phyloP scores from a whole-genome alignment of 352 stramenopile species.

The Globisporangium canariense region DNA sequence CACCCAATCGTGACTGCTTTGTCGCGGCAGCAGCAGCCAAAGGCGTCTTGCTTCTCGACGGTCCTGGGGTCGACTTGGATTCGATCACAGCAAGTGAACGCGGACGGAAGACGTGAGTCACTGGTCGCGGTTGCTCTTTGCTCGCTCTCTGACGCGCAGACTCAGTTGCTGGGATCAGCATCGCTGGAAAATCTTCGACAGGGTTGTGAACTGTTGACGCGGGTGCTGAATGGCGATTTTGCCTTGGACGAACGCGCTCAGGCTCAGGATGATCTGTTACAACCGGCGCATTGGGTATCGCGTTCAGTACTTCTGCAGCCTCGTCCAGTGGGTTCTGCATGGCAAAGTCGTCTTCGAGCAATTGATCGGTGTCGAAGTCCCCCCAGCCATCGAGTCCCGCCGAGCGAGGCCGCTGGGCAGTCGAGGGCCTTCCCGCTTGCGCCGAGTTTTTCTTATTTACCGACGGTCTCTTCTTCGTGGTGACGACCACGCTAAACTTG shows the following conservation, averaged over 20 bases:
- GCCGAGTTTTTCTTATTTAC: background rate
- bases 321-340: conserved; percentile 10
- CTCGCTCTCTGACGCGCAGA: conserved; percentile 2
- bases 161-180: background rate
- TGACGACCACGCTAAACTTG: background rate
- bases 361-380: conserved; percentile 50
- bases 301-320: conserved; percentile 8
- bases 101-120: conserved; percentile 28
- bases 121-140: conserved; percentile 12
- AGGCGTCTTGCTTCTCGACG: background rate
- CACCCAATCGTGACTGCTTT: background rate
- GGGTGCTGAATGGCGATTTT: conserved; percentile 8
- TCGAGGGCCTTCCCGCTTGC: background rate
- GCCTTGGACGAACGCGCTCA: background rate
- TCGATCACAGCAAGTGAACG: conserved; percentile 29
- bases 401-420: conserved; percentile 6
- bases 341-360: conserved; percentile 27
- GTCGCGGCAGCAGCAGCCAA: background rate
- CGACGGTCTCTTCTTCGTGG: conserved; percentile 8
- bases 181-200: conserved; percentile 8
- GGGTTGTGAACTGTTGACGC: conserved; percentile 5
- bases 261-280: background rate
- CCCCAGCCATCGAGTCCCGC: conserved; percentile 42
- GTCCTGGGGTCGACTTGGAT: conserved; percentile 11
- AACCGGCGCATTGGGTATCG: background rate